A percentile compares a stretch with the other conserved stretches of the same genome.
These are phyloP conservation scores for Puccinellia tenuiflora DNA, from an alignment of 176 grass and related monocot genomes.

Conservation along the genomic window DNA sequence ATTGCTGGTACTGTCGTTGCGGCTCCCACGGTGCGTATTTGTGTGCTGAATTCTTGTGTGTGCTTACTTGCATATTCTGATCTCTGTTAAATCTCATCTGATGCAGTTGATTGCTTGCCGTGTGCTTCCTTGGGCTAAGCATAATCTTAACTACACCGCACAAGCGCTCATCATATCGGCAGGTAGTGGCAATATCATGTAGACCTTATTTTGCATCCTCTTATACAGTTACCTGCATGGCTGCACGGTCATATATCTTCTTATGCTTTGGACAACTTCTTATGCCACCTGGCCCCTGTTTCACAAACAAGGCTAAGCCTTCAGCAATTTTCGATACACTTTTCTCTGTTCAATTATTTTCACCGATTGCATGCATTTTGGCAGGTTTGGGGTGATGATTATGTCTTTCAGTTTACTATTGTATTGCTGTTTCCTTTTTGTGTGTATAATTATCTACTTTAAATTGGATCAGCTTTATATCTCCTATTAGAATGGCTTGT, in stretches of 20 bases:
- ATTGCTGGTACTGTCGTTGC: slow-evolving; percentile 53
- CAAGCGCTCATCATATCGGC: slow-evolving; percentile 93
- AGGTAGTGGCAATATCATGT: slow-evolving; percentile 35
- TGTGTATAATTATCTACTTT: background rate
- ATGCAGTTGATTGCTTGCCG: slow-evolving; percentile 83
- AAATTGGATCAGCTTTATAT: background rate
- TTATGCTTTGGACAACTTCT: background rate
- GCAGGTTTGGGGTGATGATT: background rate
- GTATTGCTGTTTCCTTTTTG: background rate
- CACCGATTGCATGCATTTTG: background rate
- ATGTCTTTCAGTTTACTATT: background rate
- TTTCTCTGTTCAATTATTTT: background rate
- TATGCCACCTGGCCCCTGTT: background rate
- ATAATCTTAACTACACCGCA: slow-evolving; percentile 94
- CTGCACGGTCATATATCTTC: background rate
- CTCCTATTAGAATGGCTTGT: background rate
- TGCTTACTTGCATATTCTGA: slow-evolving; percentile 27
- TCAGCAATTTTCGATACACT: background rate
- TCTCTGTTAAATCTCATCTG: background rate
- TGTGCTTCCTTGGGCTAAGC: slow-evolving; percentile 89
- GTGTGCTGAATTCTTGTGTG: background rate
- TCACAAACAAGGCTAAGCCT: background rate
- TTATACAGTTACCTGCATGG: background rate
- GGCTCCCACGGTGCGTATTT: slow-evolving; percentile 65
- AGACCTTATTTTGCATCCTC: background rate